Base-by-base conservation (phyloP, 805 yeast species). In the Cyberlindnera euphorbiiphila region DNA sequence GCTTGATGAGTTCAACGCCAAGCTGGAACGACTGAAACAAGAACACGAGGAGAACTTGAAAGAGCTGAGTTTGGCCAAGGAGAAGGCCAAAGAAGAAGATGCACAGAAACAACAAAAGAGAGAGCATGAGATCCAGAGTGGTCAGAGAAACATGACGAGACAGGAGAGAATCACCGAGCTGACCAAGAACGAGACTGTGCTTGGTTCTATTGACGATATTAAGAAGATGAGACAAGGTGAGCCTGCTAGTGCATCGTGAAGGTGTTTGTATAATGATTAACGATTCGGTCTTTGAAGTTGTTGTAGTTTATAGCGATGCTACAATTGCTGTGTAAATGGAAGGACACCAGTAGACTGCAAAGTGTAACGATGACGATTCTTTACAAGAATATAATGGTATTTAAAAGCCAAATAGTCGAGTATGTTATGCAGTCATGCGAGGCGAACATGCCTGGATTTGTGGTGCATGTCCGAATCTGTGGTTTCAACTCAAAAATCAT, bases 61-160 rank as follows among this genome's bases (percentile, higher is more conserved):
- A 48, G 76, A 71, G 46, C 79, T 87, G 61, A 76, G 72, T 34
- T 65, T 66, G 17, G 79, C 80, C n/a, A 74, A 73, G 42, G 83
- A 77, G 47, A 68, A 66, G 48, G 95, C 95, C n/a, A 68, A 75
- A 44, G 66, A 70, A 46, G 95, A 85, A 53, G 96, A 89, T 60
- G 61, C 68, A 31, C 74, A 70, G 43, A 66, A 58, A 23, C 74
- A 67, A 43, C 65, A 72, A 56, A 60, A 61, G 55, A 60, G 67
- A 46, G 80, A 75, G 43, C 56, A 64, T 28, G 74, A 70, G 49
- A 59, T 65, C 37, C 60, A 67, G 53, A 66, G 67, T 11, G 72
- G 62, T 60, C 79, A 42, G 75, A 78, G 50, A 67, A 67, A 44
- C 51, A 72, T 44, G 66, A 72, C 57, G 64, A 77, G 61, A 68